Evolutionary conservation across 352 stramenopile species (phyloP).

Genomic region (Phytophthora uliginosa): DNA sequence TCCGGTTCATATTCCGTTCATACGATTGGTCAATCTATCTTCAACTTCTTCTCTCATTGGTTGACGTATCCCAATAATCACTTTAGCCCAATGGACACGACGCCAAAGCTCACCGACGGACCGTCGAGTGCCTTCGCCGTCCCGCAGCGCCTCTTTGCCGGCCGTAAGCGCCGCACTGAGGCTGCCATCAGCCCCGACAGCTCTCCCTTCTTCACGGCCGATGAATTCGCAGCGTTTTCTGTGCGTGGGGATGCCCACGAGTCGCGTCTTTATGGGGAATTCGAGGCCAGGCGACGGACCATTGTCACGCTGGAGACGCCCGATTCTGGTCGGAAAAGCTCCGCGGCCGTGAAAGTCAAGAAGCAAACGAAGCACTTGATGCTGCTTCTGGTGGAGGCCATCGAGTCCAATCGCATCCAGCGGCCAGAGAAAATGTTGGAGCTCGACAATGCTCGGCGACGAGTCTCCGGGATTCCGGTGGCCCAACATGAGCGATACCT

Average conservation of each 20-base stretch:
- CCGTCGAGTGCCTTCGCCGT: constrained; percentile 49
- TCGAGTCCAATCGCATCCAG: constrained; percentile 20
- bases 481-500: constrained; percentile 65
- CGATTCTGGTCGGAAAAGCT: neutral
- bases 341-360: neutral
- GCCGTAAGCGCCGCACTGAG: constrained; percentile 52
- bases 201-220: constrained; percentile 45
- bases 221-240: constrained; percentile 52
- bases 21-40: too few species aligned
- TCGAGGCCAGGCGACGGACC: constrained; percentile 39
- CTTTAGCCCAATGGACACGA: constrained; percentile 17
- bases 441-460: constrained; percentile 49
- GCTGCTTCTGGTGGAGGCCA: constrained; percentile 41
- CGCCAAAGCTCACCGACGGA: neutral
- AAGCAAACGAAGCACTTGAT: constrained; percentile 44
- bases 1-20: too few species aligned
- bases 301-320: constrained; percentile 20
- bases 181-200: neutral
- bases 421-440: constrained; percentile 22
- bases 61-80: neutral
- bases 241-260: constrained; percentile 31
- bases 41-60: neutral
- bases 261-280: constrained; percentile 33
- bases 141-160: constrained; percentile 49
- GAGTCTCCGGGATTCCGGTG: constrained; percentile 61